These are phyloP conservation scores for Sugiyamaella chiloensis DNA, from an alignment of 805 yeast genomes.

Conservation along the genomic window DNA sequence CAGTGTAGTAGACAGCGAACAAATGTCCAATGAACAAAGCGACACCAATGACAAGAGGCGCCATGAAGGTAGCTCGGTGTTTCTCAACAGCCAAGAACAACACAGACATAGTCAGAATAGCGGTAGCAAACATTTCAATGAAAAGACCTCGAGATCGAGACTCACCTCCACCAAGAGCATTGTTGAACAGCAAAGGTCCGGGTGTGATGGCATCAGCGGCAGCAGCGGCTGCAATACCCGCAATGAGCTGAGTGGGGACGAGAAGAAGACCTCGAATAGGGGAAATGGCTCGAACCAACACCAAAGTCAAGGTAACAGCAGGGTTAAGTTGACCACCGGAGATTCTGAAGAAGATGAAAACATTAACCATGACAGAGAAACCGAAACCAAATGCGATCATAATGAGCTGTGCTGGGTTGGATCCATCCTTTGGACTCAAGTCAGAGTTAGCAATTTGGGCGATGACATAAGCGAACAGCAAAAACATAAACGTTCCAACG, in stretches of 20 bases:
- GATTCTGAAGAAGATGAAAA: constrained; percentile 64
- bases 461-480: constrained; percentile 77
- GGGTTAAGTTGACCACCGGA: constrained; percentile 92
- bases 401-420: constrained; percentile 63
- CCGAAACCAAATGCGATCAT: constrained; percentile 89
- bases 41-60: constrained; percentile 81
- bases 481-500: constrained; percentile 79
- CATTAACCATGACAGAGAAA: constrained; percentile 73
- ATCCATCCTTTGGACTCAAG: constrained; percentile 35
- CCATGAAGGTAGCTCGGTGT: constrained; percentile 68
- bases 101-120: constrained; percentile 70
- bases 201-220: constrained; percentile 85
- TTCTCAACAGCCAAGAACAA: constrained; percentile 82
- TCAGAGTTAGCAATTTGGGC: constrained; percentile 78
- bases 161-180: constrained; percentile 66
- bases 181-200: constrained; percentile 68
- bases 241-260: constrained; percentile 68
- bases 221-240: constrained; percentile 91
- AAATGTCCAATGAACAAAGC: constrained; percentile 79
- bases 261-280: constrained; percentile 67
- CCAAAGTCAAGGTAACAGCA: constrained; percentile 73
- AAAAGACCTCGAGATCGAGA: constrained; percentile 74
- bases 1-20: constrained; percentile 77
- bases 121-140: constrained; percentile 78
- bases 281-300: constrained; percentile 69